These are phyloP conservation scores for Carex cristatella DNA, from an alignment of 176 grass and related monocot species.

Conservation along the genomic window DNA sequence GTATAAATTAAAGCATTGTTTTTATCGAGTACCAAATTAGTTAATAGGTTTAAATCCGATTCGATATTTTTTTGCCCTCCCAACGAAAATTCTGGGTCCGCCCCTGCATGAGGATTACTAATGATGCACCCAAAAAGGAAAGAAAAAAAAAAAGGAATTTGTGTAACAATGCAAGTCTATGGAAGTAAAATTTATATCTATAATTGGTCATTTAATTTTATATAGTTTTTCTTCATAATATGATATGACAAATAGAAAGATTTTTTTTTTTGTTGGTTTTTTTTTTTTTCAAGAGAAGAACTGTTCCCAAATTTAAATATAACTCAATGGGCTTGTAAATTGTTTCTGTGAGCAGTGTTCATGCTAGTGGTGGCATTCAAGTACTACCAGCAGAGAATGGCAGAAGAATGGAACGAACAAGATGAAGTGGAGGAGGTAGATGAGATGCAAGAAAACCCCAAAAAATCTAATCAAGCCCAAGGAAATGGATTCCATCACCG, in stretches of 20 bases:
- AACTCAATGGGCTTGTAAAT: neutral
- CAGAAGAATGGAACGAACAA: slow-evolving; percentile 40
- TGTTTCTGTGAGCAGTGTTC: slow-evolving; percentile 47
- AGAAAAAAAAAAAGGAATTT: neutral
- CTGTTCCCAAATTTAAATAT: neutral
- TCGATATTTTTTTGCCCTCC: no score
- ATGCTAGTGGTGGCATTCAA: slow-evolving; percentile 77
- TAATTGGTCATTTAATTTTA: neutral
- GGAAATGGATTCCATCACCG: slow-evolving; percentile 20
- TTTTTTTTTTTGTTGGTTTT: neutral
- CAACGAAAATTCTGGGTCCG: no score
- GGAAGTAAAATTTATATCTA: neutral
- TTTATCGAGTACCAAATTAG: no score
- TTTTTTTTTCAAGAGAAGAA: neutral
- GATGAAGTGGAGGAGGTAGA: slow-evolving; percentile 13
- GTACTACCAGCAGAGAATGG: slow-evolving; percentile 71
- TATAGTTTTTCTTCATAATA: neutral
- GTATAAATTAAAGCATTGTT: no score
- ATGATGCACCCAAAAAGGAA: neutral
- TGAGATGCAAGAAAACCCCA: slow-evolving; percentile 7
- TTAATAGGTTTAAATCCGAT: no score
- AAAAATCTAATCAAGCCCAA: slow-evolving; percentile 4
- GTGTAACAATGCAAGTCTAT: neutral
- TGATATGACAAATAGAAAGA: neutral
- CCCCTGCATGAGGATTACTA: neutral